Evolutionary conservation across 345 rosid species (phyloP).

Genomic region (Eucalyptus regnans): DNA sequence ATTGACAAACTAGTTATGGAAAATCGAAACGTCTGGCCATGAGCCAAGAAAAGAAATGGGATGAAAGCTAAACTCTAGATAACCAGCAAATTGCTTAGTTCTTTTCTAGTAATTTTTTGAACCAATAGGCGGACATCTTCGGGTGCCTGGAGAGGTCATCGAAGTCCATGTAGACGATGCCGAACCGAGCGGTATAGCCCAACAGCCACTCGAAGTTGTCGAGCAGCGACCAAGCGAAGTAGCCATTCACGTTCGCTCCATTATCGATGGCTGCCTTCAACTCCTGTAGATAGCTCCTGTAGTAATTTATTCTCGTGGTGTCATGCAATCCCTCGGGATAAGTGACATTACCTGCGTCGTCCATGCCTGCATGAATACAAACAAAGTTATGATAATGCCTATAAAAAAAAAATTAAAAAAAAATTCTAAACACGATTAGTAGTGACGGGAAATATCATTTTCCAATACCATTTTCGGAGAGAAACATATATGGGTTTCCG

Average conservation of each 20-base stretch:
- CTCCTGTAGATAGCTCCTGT: slow-evolving; percentile 25
- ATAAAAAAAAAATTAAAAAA: background rate
- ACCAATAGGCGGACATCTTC: slow-evolving; percentile 62
- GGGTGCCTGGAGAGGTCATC: slow-evolving; percentile 34
- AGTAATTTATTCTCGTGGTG: slow-evolving; percentile 27
- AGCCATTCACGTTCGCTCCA: slow-evolving; percentile 52
- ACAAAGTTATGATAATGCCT: background rate
- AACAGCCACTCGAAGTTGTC: slow-evolving; percentile 59
- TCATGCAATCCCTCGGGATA: slow-evolving; percentile 21
- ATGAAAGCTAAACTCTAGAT: background rate
- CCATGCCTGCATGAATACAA: slow-evolving; percentile 28
- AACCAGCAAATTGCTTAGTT: background rate
- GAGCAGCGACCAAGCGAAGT: slow-evolving; percentile 56
- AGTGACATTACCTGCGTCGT: slow-evolving; percentile 33
- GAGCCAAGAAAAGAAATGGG: background rate
- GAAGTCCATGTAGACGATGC: slow-evolving; percentile 37
- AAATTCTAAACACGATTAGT: background rate
- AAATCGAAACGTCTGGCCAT: background rate
- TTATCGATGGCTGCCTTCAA: slow-evolving; percentile 40
- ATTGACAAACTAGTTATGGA: background rate
- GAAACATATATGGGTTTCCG: slow-evolving; percentile 21
- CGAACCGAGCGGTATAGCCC: slow-evolving; percentile 50
- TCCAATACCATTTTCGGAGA: slow-evolving; percentile 46
- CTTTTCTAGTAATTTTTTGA: slow-evolving; percentile 15
- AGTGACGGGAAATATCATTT: background rate